Conservation (phyloP, 2,329 filamentous ascomycete species). For the Stachybotrys elegans region DNA sequence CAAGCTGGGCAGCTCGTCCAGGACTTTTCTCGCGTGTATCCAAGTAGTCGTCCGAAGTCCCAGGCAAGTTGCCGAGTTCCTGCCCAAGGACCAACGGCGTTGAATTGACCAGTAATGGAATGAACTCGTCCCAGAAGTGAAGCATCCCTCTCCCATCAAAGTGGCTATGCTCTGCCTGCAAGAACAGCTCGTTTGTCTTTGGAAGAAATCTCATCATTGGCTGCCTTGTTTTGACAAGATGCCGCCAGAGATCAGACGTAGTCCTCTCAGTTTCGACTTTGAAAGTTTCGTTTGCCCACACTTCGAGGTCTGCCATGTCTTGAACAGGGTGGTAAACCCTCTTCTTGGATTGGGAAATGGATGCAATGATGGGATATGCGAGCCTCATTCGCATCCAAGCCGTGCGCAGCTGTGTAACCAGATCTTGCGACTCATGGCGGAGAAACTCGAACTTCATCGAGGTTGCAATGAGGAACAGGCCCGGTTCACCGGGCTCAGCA, state of each 20-base stretch:
- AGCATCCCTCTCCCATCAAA: conserved; percentile 5
- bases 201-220: conserved; percentile 6
- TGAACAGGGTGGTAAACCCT: conserved; percentile 4
- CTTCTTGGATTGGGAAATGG: conserved; percentile 3
- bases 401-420: conserved; percentile 3
- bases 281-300: conserved; percentile 6
- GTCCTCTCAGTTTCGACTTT: conserved; percentile 1
- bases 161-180: conserved; percentile 6
- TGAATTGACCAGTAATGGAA: conserved; percentile 5
- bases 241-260: conserved; percentile 4
- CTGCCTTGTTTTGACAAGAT: conserved; percentile 1
- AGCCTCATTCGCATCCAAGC: conserved; percentile 7
- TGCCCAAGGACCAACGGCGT: conserved; percentile 3
- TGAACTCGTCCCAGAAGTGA: conserved; percentile 7
- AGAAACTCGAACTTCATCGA: conserved; percentile 4
- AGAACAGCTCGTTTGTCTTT: conserved; percentile 3
- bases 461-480: conserved; percentile 5
- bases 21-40: not conserved
- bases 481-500: conserved; percentile 3
- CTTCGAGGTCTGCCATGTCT: not conserved
- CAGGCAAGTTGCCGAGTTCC: conserved; percentile 4
- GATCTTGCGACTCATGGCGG: not conserved
- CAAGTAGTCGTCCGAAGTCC: conserved; percentile 6
- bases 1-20: not conserved
- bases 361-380: conserved; percentile 5